Evolutionary conservation across 495 filamentous ascomycete species (phyloP).

Genomic region (Daldinia decipiens): DNA sequence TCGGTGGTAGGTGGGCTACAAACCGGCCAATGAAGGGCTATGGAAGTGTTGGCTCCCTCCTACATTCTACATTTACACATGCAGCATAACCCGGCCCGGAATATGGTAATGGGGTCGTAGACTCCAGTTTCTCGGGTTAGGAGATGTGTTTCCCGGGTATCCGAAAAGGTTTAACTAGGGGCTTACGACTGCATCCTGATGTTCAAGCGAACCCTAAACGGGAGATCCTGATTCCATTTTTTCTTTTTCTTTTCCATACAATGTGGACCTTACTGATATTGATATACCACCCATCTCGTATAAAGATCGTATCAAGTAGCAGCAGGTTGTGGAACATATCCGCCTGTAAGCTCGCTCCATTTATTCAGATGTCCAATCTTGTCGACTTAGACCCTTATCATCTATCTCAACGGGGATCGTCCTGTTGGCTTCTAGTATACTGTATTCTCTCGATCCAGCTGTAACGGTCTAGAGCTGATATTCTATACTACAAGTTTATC

Average conservation of each 20-base stretch:
- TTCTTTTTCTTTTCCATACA: neutral
- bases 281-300: neutral
- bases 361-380: neutral
- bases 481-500: neutral
- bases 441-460: neutral
- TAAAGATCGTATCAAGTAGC: neutral
- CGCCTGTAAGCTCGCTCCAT: neutral
- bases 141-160: constrained; percentile 17
- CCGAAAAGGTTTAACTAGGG: constrained; percentile 33
- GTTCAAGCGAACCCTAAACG: constrained; percentile 16
- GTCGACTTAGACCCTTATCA: neutral
- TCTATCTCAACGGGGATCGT: neutral
- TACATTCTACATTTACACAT: constrained; percentile 4
- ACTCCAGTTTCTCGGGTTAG: constrained; percentile 1
- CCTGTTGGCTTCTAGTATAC: neutral
- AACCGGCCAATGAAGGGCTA: constrained; percentile 4
- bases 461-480: constrained; percentile 1
- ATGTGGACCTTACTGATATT: neutral
- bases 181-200: constrained; percentile 12
- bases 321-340: neutral
- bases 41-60: constrained; percentile 6
- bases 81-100: constrained; percentile 10
- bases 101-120: neutral
- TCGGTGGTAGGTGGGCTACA: constrained; percentile 13
- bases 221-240: constrained; percentile 1